These are phyloP conservation scores for Salvia miltiorrhiza DNA, from an alignment of 257 asterid genomes.

Conservation along the genomic window DNA sequence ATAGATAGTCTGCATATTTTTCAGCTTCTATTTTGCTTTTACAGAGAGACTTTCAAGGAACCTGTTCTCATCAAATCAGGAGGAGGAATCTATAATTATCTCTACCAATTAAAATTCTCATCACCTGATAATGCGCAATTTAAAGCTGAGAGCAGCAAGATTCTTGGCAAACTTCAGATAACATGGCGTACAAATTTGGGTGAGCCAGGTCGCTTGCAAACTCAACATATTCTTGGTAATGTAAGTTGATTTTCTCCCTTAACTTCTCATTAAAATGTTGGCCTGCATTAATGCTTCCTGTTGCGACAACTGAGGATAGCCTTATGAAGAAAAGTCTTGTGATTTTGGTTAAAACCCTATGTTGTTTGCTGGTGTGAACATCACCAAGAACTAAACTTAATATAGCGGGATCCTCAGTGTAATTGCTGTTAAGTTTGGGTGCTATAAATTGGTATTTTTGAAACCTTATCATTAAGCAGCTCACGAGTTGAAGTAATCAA, in stretches of 20 bases:
- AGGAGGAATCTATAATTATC: constrained; percentile 89
- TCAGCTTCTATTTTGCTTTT: constrained; percentile 19
- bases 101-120: constrained; percentile 70
- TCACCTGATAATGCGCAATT: constrained; percentile 55
- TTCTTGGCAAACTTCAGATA: constrained; percentile 95
- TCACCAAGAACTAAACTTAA: constrained; percentile 5
- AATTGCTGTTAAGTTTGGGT: constrained; percentile 10
- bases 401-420: neutral
- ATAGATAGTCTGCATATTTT: constrained; percentile 12
- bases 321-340: neutral
- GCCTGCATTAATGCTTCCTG: neutral
- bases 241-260: constrained; percentile 51
- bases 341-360: constrained; percentile 5
- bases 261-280: constrained; percentile 3
- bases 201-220: constrained; percentile 98
- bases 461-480: neutral
- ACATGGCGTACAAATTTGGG: constrained; percentile 99
- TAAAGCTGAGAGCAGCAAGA: constrained; percentile 83
- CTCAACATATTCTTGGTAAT: constrained; percentile 92
- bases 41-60: constrained; percentile 69
- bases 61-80: constrained; percentile 84
- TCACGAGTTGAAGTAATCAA: neutral
- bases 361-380: constrained; percentile 3
- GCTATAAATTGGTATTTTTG: neutral
- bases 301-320: neutral